These are phyloP conservation scores for Euphrasia confusa DNA, from an alignment of 257 asterid species.

Conservation along the genomic window DNA sequence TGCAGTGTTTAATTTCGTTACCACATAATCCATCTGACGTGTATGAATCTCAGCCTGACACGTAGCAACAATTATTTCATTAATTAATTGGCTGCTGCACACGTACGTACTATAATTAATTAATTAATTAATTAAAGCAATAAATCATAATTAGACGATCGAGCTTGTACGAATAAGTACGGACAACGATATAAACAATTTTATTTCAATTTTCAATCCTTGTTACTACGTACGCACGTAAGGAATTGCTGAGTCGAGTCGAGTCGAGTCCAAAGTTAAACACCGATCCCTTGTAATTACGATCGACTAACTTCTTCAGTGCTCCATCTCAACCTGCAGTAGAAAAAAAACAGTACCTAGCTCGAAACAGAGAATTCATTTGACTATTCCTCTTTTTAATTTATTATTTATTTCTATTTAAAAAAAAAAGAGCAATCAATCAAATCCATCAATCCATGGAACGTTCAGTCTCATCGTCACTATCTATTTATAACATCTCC, in stretches of 20 bases:
- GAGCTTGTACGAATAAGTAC: no score
- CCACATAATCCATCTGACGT: conserved; percentile 15
- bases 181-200: neutral
- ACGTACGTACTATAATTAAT: no score
- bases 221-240: no score
- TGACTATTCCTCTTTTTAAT: neutral
- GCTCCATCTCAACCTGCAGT: conserved; percentile 48
- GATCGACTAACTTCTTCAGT: conserved; percentile 30
- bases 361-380: neutral
- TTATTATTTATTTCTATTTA: neutral
- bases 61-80: conserved; percentile 14
- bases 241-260: no score
- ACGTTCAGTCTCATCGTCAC: conserved; percentile 29
- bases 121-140: no score
- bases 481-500: conserved; percentile 25
- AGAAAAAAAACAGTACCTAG: no score
- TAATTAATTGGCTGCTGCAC: no score
- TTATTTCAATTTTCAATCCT: conserved; percentile 26
- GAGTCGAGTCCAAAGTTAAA: no score
- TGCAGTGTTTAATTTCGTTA: conserved; percentile 29
- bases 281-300: conserved; percentile 13
- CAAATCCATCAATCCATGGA: conserved; percentile 24
- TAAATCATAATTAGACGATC: neutral
- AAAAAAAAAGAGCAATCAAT: neutral
- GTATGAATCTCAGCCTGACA: conserved; percentile 27